Evolutionary conservation across 495 filamentous ascomycete genomes (phyloP).

Genomic region (Penicillium psychrofluorescens): DNA sequence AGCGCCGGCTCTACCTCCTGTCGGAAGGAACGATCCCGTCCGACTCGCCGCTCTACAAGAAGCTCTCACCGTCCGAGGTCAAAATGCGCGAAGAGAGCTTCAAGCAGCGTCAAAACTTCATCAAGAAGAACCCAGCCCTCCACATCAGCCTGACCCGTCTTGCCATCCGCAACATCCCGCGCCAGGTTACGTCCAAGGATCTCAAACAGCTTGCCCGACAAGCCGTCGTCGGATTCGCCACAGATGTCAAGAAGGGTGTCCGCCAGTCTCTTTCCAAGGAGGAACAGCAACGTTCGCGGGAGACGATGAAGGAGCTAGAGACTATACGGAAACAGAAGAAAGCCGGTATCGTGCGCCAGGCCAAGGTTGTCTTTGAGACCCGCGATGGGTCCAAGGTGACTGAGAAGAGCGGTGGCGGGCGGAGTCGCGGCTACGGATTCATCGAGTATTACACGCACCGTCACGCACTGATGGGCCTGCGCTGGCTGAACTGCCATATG

Average conservation of each 20-base stretch:
- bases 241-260: conserved; percentile 68
- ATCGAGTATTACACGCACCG: conserved; percentile 94
- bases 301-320: conserved; percentile 75
- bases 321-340: conserved; percentile 67
- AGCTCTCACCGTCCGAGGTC: conserved; percentile 71
- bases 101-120: conserved; percentile 81
- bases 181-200: conserved; percentile 75
- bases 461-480: conserved; percentile 88
- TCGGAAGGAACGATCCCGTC: conserved; percentile 73
- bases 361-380: conserved; percentile 90
- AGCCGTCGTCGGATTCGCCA: conserved; percentile 88
- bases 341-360: conserved; percentile 91
- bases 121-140: conserved; percentile 82
- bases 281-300: conserved; percentile 68
- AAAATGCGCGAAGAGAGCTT: conserved; percentile 81
- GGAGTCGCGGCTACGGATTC: conserved; percentile 91
- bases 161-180: conserved; percentile 88
- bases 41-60: conserved; percentile 64
- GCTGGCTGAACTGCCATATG: conserved; percentile 85
- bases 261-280: conserved; percentile 79
- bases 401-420: conserved; percentile 65
- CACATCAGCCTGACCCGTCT: conserved; percentile 88
- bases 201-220: conserved; percentile 85
- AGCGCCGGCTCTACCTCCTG: conserved; percentile 84
- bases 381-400: conserved; percentile 70